Evolutionary conservation across 192 early-diverging fungal species (phyloP), one percentile per base, ranked within the genome.

Genomic region (Linnemannia zychae): DNA sequence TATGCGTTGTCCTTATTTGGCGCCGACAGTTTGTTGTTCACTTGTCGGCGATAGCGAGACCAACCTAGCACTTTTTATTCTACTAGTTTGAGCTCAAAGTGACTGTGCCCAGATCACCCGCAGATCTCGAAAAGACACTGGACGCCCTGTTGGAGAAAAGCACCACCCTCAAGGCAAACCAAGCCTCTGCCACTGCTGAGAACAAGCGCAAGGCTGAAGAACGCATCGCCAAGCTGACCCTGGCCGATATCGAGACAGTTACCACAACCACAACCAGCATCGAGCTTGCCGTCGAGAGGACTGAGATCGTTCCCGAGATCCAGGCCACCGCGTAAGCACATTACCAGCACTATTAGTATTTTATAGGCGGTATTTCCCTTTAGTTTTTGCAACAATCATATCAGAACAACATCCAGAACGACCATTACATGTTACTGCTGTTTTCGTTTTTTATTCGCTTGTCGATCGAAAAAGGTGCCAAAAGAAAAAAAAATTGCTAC

Each of bases 121-220:
- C 92, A 28, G 94, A 94, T 44, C 89, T 97, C n/a, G 89, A 91
- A 9, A 86, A 80, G 20, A 89, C 96, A 22, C 90, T 98, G 75
- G 91, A 91, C 34, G 90, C 90, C 53, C 86, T 98, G 37, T 89
- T 90, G 72, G 93, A 83, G 22, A 93, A 93, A 77, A 93, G 92
- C 84, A 78, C 90, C 37, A 87, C 93, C 71, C 97, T 90, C 84
- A 74, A 94, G 49, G 91, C 91, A 44, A 92, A 93, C 76, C 95
- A 96, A 86, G 92, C 90, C 34, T 88, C 87, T 48, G 90, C 90
- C 28, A 97, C 96, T 50, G 91, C 84, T 15, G 94, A 94, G 80
- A 97, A 97, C 89, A 97, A 94, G 90, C 91, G 88, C 72, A 93
- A 92, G 80, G 96, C 95, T 40, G 93, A 97, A 86, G 94, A 91